Base-by-base conservation (phyloP, 2,329 filamentous ascomycete genomes). In the Biscogniauxia sp. region DNA sequence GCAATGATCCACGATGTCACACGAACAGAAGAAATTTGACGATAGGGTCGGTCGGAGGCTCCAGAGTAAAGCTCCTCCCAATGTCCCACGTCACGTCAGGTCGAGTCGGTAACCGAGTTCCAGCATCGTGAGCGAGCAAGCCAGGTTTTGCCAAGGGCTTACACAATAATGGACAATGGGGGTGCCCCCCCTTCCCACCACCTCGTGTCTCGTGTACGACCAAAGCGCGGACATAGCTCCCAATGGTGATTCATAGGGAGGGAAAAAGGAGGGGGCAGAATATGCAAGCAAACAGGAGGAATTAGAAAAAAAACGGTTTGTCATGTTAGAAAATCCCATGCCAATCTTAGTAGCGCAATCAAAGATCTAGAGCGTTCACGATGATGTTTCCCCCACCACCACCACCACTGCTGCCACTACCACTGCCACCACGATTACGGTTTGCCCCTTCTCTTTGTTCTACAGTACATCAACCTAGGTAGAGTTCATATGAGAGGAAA, bases 1-100 rank as follows among this genome's bases (percentile, higher is more conserved):
- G 50, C 50, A 51, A 25, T 51, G 50, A 51, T 51, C 20, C 50
- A 51, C 50, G 50, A 51, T 51, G 50, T 51, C 50, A 51, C 20
- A 51, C 50, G 50, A 51, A 25, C 50, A 51, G 50, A 51, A 25
- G 20, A 25, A 20, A 51, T 51, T 51, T 45, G 37, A 45, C 37
- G 37, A 45, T 45, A 45, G 37, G 37, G 37, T 45, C 37, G 37
- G 50, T 20, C 50, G 50, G 19, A 51, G 50, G 50, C 20, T 25
- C 50, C 50, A 25, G 50, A 25, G 50, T 51, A 25, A 23, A 23
- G 23, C 50, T 51, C 7, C 50, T 20, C 17, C 20, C 7, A 45
- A 45, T 51, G 50, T 51, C 50, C 19, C 50, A 51, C 50, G 50
- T 51, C 50, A 51, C 20, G 50, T 20, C 8, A 23, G 20, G 19